These are phyloP conservation scores for Neonectria faginata DNA, from an alignment of 2,329 filamentous ascomycete genomes.

Conservation along the genomic window DNA sequence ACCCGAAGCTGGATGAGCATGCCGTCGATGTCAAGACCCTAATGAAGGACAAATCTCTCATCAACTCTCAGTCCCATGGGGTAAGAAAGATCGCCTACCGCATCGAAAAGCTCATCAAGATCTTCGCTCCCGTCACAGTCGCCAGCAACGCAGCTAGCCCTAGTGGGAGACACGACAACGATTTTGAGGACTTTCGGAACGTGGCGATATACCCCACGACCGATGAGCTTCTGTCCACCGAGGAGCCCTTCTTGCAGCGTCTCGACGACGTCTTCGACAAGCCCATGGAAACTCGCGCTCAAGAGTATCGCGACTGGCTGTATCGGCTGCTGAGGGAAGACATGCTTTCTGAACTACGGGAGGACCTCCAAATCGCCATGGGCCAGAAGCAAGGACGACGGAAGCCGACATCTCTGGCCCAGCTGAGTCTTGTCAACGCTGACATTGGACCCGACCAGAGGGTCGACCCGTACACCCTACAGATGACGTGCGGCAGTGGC, in stretches of 20 bases:
- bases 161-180: constrained; percentile 81
- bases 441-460: constrained; percentile 49
- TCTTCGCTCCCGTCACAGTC: constrained; percentile 28
- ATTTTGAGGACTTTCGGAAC: constrained; percentile 69
- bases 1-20: constrained; percentile 32
- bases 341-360: constrained; percentile 73
- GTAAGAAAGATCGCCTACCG: constrained; percentile 48
- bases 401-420: constrained; percentile 54
- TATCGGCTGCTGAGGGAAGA: constrained; percentile 79
- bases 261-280: constrained; percentile 61
- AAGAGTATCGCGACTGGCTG: constrained; percentile 74
- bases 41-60: constrained; percentile 41
- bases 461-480: constrained; percentile 53
- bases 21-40: constrained; percentile 39
- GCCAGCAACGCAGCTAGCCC: constrained; percentile 49
- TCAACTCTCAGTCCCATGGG: constrained; percentile 39
- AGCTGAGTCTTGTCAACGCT: constrained; percentile 54
- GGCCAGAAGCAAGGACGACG: constrained; percentile 60
- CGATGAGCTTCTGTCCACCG: constrained; percentile 69
- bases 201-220: constrained; percentile 74
- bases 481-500: constrained; percentile 56
- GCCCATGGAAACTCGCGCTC: constrained; percentile 52
- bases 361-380: constrained; percentile 66
- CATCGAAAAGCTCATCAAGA: constrained; percentile 54
- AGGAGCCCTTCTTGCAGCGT: constrained; percentile 66